Evolutionary conservation across 2,329 filamentous ascomycete species (phyloP).

Genomic region (Pseudomassariella vexata): DNA sequence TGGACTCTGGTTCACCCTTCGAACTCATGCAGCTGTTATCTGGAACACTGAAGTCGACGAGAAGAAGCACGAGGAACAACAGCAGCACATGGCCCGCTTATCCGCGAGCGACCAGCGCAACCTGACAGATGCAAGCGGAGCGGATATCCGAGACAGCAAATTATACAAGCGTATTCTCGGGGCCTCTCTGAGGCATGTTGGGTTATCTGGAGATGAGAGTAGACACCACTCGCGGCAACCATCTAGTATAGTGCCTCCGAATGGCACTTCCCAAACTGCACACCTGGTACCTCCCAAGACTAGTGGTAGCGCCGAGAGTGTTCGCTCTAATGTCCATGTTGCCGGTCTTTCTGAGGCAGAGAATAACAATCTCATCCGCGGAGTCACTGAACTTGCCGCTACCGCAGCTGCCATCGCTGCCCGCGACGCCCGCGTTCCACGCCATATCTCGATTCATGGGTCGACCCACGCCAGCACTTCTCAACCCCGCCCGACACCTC

Average conservation of each 20-base stretch:
- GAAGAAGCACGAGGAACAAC: slow-evolving; percentile 58
- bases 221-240: slow-evolving; percentile 20
- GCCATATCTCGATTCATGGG: slow-evolving; percentile 29
- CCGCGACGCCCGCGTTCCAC: slow-evolving; percentile 56
- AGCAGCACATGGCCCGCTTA: slow-evolving; percentile 21
- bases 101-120: slow-evolving; percentile 31
- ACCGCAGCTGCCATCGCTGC: slow-evolving; percentile 85
- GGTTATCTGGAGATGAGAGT: slow-evolving; percentile 51
- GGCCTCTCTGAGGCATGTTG: slow-evolving; percentile 81
- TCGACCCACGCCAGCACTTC: slow-evolving; percentile 20
- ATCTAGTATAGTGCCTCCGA: slow-evolving; percentile 25
- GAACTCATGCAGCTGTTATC: slow-evolving; percentile 93
- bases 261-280: slow-evolving; percentile 47
- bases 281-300: slow-evolving; percentile 73
- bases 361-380: slow-evolving; percentile 73
- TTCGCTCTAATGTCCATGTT: slow-evolving; percentile 43
- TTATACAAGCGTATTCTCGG: slow-evolving; percentile 91
- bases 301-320: slow-evolving; percentile 30
- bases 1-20: slow-evolving; percentile 88
- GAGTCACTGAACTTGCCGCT: slow-evolving; percentile 90
- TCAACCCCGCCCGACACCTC: slow-evolving; percentile 20
- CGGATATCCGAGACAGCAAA: slow-evolving; percentile 78
- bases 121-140: slow-evolving; percentile 41
- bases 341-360: slow-evolving; percentile 76
- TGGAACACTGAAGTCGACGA: slow-evolving; percentile 85